A percentile compares a stretch with the other conserved stretches of the same genome.
Conservation (phyloP, 371 early-diverging fungal species). For the Mortierella sp. region DNA sequence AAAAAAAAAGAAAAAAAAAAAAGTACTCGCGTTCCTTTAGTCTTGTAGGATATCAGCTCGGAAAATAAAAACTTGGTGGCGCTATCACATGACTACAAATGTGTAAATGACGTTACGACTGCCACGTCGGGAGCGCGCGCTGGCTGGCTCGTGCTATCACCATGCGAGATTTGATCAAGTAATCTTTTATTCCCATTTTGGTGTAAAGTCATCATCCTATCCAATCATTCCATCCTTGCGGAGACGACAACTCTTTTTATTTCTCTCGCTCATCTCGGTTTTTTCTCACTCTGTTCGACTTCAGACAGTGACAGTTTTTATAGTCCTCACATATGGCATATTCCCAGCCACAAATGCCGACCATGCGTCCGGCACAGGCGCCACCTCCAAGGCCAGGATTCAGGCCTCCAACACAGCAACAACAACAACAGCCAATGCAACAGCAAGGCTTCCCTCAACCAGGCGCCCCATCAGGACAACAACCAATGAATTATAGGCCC, state of each 20-base stretch:
- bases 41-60: too few relatives aligned
- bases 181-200: not conserved
- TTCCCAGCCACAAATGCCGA: constrained; percentile 37
- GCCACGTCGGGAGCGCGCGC: constrained; percentile 1
- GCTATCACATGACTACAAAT: too few relatives aligned
- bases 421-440: constrained; percentile 22
- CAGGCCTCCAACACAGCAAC: constrained; percentile 32
- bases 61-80: too few relatives aligned
- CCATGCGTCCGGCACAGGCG: constrained; percentile 44
- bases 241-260: not conserved
- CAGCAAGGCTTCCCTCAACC: constrained; percentile 22
- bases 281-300: not conserved
- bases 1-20: too few relatives aligned
- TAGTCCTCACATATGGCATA: constrained; percentile 25
- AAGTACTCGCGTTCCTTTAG: too few relatives aligned
- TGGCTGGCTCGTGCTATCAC: constrained; percentile 1
- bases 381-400: constrained; percentile 51
- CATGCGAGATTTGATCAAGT: not conserved
- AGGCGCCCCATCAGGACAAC: constrained; percentile 22
- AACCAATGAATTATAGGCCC: constrained; percentile 31
- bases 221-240: too few relatives aligned
- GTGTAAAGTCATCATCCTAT: not conserved
- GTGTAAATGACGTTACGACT: not conserved
- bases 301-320: too few relatives aligned
- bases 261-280: not conserved